Percentiles rank a stretch among this genome's conserved stretches.
These are phyloP conservation scores for Aspergillus brasiliensis DNA, from an alignment of 2,329 filamentous ascomycete species.

Conservation along the genomic window DNA sequence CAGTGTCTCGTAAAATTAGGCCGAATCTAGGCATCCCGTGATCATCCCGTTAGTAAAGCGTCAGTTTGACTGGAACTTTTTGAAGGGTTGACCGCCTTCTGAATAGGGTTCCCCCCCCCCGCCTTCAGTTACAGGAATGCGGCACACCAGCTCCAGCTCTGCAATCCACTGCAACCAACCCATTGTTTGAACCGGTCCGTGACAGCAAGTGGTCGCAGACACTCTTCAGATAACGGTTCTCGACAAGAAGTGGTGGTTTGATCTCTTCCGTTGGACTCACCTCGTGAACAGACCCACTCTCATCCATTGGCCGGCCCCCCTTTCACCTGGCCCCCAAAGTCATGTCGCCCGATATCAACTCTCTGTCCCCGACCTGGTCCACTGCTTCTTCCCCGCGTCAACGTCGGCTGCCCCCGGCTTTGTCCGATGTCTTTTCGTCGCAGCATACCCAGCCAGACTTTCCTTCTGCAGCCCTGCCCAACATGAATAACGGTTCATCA, in stretches of 20 bases:
- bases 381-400: conserved; percentile 41
- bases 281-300: not conserved
- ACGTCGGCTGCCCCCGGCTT: conserved; percentile 32
- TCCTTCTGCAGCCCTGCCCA: conserved; percentile 13
- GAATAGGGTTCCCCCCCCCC: not conserved
- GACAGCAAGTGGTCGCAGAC: not conserved
- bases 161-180: not conserved
- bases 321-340: not conserved
- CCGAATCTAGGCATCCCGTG: not conserved
- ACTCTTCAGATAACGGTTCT: too few species aligned
- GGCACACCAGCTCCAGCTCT: not conserved
- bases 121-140: conserved; percentile 4
- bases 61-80: not conserved
- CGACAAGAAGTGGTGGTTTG: not conserved
- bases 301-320: too few species aligned
- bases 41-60: not conserved
- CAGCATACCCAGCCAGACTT: conserved; percentile 11
- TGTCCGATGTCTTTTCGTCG: conserved; percentile 66
- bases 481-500: conserved; percentile 15
- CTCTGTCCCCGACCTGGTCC: conserved; percentile 61
- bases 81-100: conserved; percentile 5
- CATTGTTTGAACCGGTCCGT: not conserved
- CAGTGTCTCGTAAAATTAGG: not conserved
- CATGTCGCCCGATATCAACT: conserved; percentile 77
- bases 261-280: not conserved